Evolutionary conservation across 768 basidiomycete species (phyloP), one percentile per base, ranked within the genome.

Genomic region (Pulveroboletus ravenelii): DNA sequence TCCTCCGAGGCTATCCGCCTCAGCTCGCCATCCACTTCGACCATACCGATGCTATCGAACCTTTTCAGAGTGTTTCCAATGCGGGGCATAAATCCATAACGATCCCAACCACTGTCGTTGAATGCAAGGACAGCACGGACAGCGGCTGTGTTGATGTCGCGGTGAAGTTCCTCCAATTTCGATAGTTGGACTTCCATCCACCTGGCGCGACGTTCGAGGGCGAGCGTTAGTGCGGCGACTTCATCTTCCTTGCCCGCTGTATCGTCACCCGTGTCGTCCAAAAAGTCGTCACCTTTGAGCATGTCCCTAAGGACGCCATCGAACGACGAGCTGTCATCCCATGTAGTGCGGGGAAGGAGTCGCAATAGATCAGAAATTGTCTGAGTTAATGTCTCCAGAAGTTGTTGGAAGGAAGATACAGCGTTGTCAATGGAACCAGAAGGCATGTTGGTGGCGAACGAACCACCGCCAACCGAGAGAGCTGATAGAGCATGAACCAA

Each of bases 181-280:
- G 87, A 88, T 15, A 93, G 69, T 65, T 92, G 90, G 18, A 90
- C 87, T 68, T 93, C 89, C 87, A 93, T 92, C 89, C 90, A 93
- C 38, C 88, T 78, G 14, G 90, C 91, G n/a, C 91, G 86, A 53
- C 87, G 84, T 64, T 91, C 89, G 40, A 93, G 78, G 8, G 89
- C 89, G 43, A 86, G 72, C 2, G 89, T 93, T 52, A 93, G 71
- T 15, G 86, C 86, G 3, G 85, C 87, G 7, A 93, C 89, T 62
- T 93, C 90, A 60, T 91, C 89, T 54, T 90, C 88, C 59, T 81
- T 84, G 20, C 76, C 80, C 17, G 76, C 71, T 25, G 74, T 72
- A 48, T 84, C 85, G 38, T 86, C 84, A 5, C 78, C 79, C 3
- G 77, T 77, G 54, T 89, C 88, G 50, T 90, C 89, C 32, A 90